phyloP scores from a whole-genome alignment of 208 protist genomes.

The Crithidia thermophila region DNA sequence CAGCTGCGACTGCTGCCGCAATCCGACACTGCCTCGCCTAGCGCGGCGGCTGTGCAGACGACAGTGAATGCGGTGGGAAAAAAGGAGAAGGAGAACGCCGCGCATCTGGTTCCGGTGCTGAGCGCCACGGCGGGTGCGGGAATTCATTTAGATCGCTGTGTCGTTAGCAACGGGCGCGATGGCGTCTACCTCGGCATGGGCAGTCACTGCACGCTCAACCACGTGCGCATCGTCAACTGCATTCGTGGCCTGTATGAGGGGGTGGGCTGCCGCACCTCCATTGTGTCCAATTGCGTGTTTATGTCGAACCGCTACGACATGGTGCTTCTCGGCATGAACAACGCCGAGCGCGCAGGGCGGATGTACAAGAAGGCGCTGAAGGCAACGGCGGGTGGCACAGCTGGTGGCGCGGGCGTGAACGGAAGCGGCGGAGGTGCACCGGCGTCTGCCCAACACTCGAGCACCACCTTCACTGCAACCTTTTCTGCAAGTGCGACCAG shows the following conservation, averaged over 20 bases:
- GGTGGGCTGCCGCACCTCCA: conserved; percentile 43
- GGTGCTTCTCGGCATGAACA: conserved; percentile 50
- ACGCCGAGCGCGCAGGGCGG: conserved; percentile 15
- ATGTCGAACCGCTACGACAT: conserved; percentile 61
- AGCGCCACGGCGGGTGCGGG: conserved; percentile 43
- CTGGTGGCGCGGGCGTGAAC: not conserved
- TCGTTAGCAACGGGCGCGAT: conserved; percentile 60
- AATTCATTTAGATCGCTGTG: conserved; percentile 43
- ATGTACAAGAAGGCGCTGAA: not conserved
- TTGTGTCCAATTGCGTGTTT: conserved; percentile 34
- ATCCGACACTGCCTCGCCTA: not conserved
- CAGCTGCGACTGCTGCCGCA: not conserved
- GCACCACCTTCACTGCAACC: not conserved
- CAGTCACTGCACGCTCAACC: conserved; percentile 36
- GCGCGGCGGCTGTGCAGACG: not conserved
- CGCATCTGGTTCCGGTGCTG: conserved; percentile 32
- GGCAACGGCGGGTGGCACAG: not conserved
- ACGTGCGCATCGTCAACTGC: conserved; percentile 49
- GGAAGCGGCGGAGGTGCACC: not conserved
- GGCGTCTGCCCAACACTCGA: not conserved
- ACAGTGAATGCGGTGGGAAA: not conserved
- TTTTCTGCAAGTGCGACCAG: conserved; percentile 4
- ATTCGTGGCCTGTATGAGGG: conserved; percentile 69
- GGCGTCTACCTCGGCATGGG: conserved; percentile 62
- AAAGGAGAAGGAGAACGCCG: conserved; percentile 4